Conservation (phyloP, 352 stramenopile genomes). For the Globisporangium apiculatum region DNA sequence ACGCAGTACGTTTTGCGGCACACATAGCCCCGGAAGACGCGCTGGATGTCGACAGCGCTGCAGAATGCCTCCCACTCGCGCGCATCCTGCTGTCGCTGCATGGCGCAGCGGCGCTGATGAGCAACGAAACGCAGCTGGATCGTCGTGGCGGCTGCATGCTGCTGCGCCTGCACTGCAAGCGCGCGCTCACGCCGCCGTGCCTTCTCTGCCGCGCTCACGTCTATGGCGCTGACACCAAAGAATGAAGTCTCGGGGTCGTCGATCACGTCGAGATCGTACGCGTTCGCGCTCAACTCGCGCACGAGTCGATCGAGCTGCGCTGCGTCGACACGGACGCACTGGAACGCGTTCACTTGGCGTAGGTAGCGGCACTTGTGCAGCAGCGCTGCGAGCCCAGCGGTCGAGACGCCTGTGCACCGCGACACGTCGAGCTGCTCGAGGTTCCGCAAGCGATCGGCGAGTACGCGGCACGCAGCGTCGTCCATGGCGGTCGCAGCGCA, state of each 20-base stretch:
- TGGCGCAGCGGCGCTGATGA: conserved; percentile 18
- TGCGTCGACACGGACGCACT: conserved; percentile 23
- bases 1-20: conserved; percentile 34
- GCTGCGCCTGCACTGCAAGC: conserved; percentile 11
- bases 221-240: conserved; percentile 32
- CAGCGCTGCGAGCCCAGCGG: conserved; percentile 18
- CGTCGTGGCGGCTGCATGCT: conserved; percentile 18
- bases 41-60: conserved; percentile 53
- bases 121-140: conserved; percentile 45
- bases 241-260: conserved; percentile 31
- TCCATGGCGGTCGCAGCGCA: conserved; percentile 13
- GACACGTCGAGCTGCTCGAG: conserved; percentile 44
- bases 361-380: conserved; percentile 34
- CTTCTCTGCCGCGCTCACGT: conserved; percentile 25
- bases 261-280: conserved; percentile 48
- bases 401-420: conserved; percentile 20
- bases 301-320: conserved; percentile 23
- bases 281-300: conserved; percentile 9
- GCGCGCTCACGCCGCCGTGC: conserved; percentile 29
- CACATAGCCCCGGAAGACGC: conserved; percentile 31
- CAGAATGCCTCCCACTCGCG: conserved; percentile 43
- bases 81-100: conserved; percentile 14
- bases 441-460: conserved; percentile 20
- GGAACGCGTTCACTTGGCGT: conserved; percentile 41
- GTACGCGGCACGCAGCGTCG: conserved; percentile 19